Evolutionary conservation across 2,329 filamentous ascomycete genomes (phyloP).

Genomic region (Ceratocystis colombiana): DNA sequence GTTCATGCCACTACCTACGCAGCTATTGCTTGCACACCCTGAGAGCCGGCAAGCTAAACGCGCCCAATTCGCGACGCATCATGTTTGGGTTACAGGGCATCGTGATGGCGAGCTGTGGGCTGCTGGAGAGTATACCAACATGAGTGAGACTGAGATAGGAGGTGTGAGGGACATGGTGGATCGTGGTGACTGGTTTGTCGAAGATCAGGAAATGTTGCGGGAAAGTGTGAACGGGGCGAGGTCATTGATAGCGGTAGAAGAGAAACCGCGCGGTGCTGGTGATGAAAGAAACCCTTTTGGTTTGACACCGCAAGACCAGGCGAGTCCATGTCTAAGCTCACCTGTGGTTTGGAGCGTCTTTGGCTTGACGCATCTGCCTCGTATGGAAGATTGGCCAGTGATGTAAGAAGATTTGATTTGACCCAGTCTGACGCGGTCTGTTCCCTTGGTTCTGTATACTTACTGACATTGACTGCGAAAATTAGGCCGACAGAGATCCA

Average conservation of each 20-base stretch:
- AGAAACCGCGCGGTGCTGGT: background rate
- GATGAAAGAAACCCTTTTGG: conserved; percentile 10
- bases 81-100: conserved; percentile 42
- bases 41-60: conserved; percentile 37
- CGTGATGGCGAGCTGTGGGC: conserved; percentile 43
- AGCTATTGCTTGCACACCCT: conserved; percentile 40
- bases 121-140: conserved; percentile 44
- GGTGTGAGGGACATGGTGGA: conserved; percentile 41
- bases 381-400: conserved; percentile 43
- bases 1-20: conserved; percentile 38
- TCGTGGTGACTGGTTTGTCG: conserved; percentile 40
- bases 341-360: conserved; percentile 42
- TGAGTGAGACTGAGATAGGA: conserved; percentile 37
- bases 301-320: conserved; percentile 16
- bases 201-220: background rate
- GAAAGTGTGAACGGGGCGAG: conserved; percentile 24
- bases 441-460: background rate
- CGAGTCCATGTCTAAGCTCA: conserved; percentile 29
- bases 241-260: background rate
- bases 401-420: conserved; percentile 36
- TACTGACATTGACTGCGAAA: conserved; percentile 1
- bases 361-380: conserved; percentile 41
- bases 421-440: conserved; percentile 22
- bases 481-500: conserved; percentile 42
- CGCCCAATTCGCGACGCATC: conserved; percentile 39